These are phyloP conservation scores for Lasiosphaeria ovina DNA, from an alignment of 495 filamentous ascomycete species.

Conservation along the genomic window DNA sequence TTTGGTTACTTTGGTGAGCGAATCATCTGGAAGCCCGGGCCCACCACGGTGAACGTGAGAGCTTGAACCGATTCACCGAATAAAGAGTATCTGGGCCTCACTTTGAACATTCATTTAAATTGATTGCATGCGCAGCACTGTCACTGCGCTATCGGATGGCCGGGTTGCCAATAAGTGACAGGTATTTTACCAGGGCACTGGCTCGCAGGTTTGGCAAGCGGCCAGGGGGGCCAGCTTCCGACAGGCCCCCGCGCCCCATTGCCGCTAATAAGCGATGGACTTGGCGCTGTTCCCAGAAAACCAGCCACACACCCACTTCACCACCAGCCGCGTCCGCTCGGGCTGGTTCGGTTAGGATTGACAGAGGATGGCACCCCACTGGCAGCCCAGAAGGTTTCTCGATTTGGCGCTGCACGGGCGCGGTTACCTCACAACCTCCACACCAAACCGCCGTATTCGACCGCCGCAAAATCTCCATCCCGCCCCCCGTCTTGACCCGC, in stretches of 20 bases:
- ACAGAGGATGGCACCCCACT: background rate
- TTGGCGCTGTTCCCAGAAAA: background rate
- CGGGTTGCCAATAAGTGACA: constrained; percentile 18
- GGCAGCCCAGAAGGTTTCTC: background rate
- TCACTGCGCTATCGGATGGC: constrained; percentile 17
- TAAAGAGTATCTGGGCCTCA: too few species aligned
- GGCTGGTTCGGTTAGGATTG: background rate
- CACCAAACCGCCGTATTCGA: too few species aligned
- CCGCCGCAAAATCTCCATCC: too few species aligned
- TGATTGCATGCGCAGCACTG: background rate
- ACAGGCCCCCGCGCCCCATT: background rate
- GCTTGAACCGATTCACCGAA: too few species aligned
- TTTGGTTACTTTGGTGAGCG: too few species aligned
- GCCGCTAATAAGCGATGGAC: background rate
- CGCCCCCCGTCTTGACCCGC: too few species aligned
- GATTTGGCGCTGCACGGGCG: too few species aligned
- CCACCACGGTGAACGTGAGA: too few species aligned
- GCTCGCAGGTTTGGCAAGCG: background rate
- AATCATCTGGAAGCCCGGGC: too few species aligned
- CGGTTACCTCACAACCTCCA: too few species aligned
- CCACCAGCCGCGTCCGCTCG: background rate
- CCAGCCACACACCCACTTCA: constrained; percentile 2
- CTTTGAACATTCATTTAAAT: background rate
- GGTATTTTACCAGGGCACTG: constrained; percentile 13
- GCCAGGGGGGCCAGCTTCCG: background rate